phyloP scores from a whole-genome alignment of 2,329 filamentous ascomycete genomes.

The Pseudogymnoascus sp. region DNA sequence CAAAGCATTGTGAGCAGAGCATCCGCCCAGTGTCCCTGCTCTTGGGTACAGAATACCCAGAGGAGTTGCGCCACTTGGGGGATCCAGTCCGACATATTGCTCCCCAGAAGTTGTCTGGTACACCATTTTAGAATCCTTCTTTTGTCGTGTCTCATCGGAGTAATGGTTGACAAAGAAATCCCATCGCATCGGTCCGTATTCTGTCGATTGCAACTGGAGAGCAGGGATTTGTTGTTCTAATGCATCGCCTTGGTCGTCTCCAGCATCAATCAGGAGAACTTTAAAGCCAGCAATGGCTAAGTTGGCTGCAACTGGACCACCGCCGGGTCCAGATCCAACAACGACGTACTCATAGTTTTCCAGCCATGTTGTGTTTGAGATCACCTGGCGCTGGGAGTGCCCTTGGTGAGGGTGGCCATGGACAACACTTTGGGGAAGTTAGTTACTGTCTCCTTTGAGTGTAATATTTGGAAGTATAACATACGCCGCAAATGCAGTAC shows the following conservation, averaged over 20 bases:
- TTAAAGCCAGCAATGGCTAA: slow-evolving; percentile 44
- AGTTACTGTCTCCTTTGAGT: background rate
- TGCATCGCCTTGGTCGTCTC: slow-evolving; percentile 39
- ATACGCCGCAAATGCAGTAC: background rate
- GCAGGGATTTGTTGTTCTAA: slow-evolving; percentile 42
- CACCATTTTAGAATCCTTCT: slow-evolving; percentile 42
- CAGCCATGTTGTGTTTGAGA: background rate
- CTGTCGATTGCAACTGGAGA: slow-evolving; percentile 38
- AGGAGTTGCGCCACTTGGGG: slow-evolving; percentile 18
- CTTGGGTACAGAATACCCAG: slow-evolving; percentile 24
- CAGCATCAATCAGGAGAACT: slow-evolving; percentile 46
- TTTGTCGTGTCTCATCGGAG: slow-evolving; percentile 36
- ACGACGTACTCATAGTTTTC: slow-evolving; percentile 44
- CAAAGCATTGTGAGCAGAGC: slow-evolving; percentile 16
- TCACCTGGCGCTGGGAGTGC: background rate
- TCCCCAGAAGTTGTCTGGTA: slow-evolving; percentile 30
- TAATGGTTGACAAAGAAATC: slow-evolving; percentile 49
- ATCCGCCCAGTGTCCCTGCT: slow-evolving; percentile 24
- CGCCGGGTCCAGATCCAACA: slow-evolving; percentile 44
- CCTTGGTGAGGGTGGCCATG: background rate
- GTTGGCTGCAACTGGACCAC: slow-evolving; percentile 41
- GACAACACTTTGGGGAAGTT: background rate
- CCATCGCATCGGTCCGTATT: slow-evolving; percentile 42
- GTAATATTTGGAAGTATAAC: background rate
- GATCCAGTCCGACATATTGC: slow-evolving; percentile 19